Base-by-base conservation (phyloP, 2,329 filamentous ascomycete species). In the Talaromyces sp. region DNA sequence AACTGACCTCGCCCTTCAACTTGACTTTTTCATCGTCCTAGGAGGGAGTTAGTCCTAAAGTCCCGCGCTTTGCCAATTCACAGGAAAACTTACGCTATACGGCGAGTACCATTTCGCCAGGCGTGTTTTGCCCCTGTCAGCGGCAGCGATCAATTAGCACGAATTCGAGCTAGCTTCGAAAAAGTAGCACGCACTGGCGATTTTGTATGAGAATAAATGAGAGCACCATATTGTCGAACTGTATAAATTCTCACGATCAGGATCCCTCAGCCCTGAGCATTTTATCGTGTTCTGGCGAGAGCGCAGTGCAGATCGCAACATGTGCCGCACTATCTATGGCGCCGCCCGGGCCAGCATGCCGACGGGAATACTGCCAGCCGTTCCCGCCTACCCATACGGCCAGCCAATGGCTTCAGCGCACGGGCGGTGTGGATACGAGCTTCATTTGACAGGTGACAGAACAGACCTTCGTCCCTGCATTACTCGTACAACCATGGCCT, bases 31-130 rank as follows among this genome's bases (percentile, higher is more conserved):
- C 92, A 76, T 98, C 93, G 82, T 99, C 95, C 84, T 86, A 59
- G 1, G 46, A 3, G 13, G 10, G 14, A 17, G 4, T 32, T 5
- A 7, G 24, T 26, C 55, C 11, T 35, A 41, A 71, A 57, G 74
- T 68, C 17, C 32, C 26, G 13, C 29, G 17, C 31, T 11, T 56
- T 38, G 21, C 35, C n/a, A 14, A 54, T n/a, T 58, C 43, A 26
- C 49, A 24, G 32, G 19, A 14, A 38, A 29, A 75, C 82, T 75
- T 76, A 85, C 84, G 78, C 88, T 96, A 82, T 97, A 99, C 64
- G 95, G 93, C 67, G 90, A 91, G 82, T 99, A 99, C 93, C 93
- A 99, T 81, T 99, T 99, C 66, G 95, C 95, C 66, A 99, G 85
- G 69, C 95, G 90, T 69, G 95, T 99, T 82, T 99, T 99, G 79